Percentiles rank a stretch among this genome's conserved stretches.
phyloP scores from a whole-genome alignment of 768 basidiomycete species.

The Strobilomyces confusus region DNA sequence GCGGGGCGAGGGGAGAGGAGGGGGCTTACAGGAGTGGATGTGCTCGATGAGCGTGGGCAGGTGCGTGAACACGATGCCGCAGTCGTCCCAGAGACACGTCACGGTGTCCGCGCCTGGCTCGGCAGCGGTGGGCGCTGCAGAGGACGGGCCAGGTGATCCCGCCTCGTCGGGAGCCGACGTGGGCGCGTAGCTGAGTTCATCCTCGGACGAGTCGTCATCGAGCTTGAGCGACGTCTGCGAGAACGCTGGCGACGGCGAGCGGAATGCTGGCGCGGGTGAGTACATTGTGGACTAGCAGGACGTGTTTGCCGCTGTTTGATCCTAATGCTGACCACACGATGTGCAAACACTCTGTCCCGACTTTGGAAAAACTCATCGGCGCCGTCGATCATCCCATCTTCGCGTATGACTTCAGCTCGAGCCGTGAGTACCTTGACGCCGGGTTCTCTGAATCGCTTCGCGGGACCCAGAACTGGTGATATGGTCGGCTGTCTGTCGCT shows the following conservation, averaged over 20 bases:
- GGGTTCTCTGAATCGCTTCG: neutral
- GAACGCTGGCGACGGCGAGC: conserved; percentile 39
- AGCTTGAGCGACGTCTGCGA: conserved; percentile 30
- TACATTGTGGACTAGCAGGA: conserved; percentile 28
- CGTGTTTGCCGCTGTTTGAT: conserved; percentile 21
- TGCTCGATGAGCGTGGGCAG: conserved; percentile 76
- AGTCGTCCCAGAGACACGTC: conserved; percentile 83
- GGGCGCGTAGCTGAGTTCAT: conserved; percentile 18
- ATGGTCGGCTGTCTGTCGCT: neutral
- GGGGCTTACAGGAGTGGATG: conserved; percentile 67
- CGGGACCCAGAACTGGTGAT: neutral
- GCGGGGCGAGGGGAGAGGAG: no score
- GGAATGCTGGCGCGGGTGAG: conserved; percentile 37
- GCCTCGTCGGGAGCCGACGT: conserved; percentile 12
- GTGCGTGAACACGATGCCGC: conserved; percentile 68
- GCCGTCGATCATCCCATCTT: conserved; percentile 8
- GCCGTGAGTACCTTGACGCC: neutral
- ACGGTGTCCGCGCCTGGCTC: conserved; percentile 49
- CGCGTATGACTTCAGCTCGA: conserved; percentile 1
- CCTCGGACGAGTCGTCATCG: conserved; percentile 25
- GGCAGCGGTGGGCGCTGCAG: conserved; percentile 14
- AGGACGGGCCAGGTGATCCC: conserved; percentile 22
- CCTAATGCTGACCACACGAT: no score
- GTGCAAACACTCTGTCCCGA: no score
- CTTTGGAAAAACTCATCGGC: neutral